phyloP scores from a whole-genome alignment of 2,329 filamentous ascomycete species.

The Calonectria fujianensis region DNA sequence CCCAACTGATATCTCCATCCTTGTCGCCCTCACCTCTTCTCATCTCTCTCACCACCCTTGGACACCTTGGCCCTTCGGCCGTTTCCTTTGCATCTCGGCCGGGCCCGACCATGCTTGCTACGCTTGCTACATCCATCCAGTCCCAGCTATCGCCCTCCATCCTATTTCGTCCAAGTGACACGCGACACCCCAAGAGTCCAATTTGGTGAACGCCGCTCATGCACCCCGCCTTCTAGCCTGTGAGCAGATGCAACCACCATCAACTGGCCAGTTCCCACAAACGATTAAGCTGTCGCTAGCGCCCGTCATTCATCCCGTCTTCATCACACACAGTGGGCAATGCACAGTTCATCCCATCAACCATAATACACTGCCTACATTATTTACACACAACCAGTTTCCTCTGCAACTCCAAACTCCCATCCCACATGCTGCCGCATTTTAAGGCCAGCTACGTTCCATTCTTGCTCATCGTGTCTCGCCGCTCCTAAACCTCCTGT shows the following conservation, averaged over 20 bases:
- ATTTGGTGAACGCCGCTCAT: constrained; percentile 3
- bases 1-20: constrained; percentile 8
- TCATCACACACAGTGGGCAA: background rate
- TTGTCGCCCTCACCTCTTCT: background rate
- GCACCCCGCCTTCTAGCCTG: constrained; percentile 16
- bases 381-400: background rate
- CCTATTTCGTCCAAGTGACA: constrained; percentile 30
- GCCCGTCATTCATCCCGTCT: background rate
- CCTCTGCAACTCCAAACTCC: constrained; percentile 15
- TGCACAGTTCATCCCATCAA: constrained; percentile 8
- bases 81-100: constrained; percentile 35
- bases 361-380: background rate
- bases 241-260: background rate
- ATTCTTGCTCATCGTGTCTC: constrained; percentile 52
- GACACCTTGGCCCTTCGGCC: constrained; percentile 17
- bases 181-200: constrained; percentile 23
- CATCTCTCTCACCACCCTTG: background rate
- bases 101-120: constrained; percentile 27
- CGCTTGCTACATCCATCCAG: background rate
- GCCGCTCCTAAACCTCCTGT: constrained; percentile 72
- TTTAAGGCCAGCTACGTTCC: background rate
- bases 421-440: constrained; percentile 5
- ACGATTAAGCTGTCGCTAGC: background rate
- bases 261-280: background rate
- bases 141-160: constrained; percentile 10